A percentile compares a stretch with the other conserved stretches of the same genome.
Evolutionary conservation across 2,329 filamentous ascomycete species (phyloP).

Genomic region (Periglandula ipomoeae): DNA sequence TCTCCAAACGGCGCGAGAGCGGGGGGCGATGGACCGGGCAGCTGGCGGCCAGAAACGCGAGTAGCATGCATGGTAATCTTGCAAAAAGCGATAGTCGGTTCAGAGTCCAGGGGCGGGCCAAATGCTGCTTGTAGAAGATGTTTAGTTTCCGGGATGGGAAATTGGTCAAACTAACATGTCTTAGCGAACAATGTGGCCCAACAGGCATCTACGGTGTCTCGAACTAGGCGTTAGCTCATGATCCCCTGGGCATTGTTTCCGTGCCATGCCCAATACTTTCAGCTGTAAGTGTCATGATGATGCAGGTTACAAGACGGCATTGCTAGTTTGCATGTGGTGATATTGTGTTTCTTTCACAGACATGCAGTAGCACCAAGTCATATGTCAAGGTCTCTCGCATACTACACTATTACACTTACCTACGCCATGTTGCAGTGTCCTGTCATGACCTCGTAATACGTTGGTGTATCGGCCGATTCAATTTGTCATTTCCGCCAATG

Average conservation of each 20-base stretch:
- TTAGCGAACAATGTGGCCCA: not conserved
- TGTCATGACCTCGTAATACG: not conserved
- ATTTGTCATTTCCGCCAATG: not conserved
- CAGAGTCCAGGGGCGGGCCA: no score
- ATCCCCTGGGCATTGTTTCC: not conserved
- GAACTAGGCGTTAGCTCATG: not conserved
- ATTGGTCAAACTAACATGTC: not conserved
- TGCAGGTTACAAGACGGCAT: not conserved
- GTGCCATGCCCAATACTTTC: not conserved
- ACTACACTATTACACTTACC: not conserved
- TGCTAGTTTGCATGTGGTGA: not conserved
- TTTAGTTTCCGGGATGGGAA: not conserved
- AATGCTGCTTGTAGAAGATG: no score
- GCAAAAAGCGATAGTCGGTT: no score
- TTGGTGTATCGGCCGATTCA: not conserved
- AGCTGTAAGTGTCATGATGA: not conserved
- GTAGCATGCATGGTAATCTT: no score
- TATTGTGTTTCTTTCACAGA: not conserved
- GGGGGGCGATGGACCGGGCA: no score
- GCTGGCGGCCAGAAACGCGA: no score
- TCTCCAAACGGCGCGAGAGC: not conserved
- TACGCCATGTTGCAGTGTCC: not conserved
- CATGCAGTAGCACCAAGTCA: not conserved
- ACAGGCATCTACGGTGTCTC: not conserved
- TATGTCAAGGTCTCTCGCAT: not conserved